Evolutionary conservation across 805 yeast genomes (phyloP), one percentile per base, ranked within the genome.

Genomic region (Limtongia smithiae): DNA sequence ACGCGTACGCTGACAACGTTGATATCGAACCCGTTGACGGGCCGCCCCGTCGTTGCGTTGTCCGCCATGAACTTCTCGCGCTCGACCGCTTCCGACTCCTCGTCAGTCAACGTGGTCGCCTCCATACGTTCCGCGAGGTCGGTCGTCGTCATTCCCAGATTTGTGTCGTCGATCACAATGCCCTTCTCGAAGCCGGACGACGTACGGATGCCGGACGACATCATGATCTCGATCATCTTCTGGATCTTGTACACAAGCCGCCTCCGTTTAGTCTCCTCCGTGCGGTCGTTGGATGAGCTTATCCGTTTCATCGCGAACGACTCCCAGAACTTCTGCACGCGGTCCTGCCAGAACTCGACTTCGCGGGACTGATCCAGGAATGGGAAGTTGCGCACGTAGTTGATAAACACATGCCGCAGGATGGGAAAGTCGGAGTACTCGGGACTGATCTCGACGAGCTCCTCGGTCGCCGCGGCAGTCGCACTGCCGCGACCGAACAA

Each of bases 261-360:
- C 59, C 78, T 76, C 27, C 88, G 72, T 61, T 93, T 83, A 2
- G 88, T 79, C n/a, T 78, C 70, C 53, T 84, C 87, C 14, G 81
- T 83, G 28, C 96, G 71, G 58, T 87, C 96, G 36, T 78, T 78
- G 22, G 90, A 77, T 49, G 81, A 77, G 54, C 89, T 81, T 42
- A 91, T 79, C 37, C 80, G 78, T 64, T 86, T 80, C 18, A 74
- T 68, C 65, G 85, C 83, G 69, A 93, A 82, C 47, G 82, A 77
- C 62, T 89, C 95, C 61, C 83, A 78, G 61, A 90, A 87, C 22
- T 82, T 81, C 67, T 90, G 96, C 0, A 89, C 81, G 41, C 83
- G 82, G 39, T 71, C 73, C 43, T 79, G 78, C 96, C 97, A 91
- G 61, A 91, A 86, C 43, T 79, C 79, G 37, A 76, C 75, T 37